Evolutionary conservation across 192 early-diverging fungal species (phyloP), one percentile per base, ranked within the genome.

Genomic region (Linderina pennispora): DNA sequence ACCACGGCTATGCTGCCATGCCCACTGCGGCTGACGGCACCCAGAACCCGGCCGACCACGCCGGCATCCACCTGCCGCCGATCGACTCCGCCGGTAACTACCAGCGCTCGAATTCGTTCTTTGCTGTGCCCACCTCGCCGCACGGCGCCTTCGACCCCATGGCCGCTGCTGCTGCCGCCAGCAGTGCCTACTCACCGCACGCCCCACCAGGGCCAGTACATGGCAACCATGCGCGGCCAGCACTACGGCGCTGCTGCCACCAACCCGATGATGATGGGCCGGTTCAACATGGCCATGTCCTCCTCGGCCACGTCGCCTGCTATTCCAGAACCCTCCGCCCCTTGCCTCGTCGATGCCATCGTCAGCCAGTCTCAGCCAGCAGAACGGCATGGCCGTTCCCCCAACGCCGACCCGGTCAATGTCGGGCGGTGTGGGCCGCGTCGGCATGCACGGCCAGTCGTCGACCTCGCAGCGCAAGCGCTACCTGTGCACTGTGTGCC

Each of bases 401-500:
- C 19, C 55, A 8, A 66, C 55, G 26, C 63, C 63, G 1, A 45
- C 55, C 9, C 55, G 62, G 20, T 35, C 61, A 0, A 14, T 60
- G 8, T 20, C 21, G 5, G 8, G 14, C 8, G 44, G 43, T 16
- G 40, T 71, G 55, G 23, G 55, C 6, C 50, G 61, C 2, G 32
- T 64, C 16, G 54, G 50, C 54, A 56, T 61, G 52, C 57, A 58
- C 38, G 36, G 22, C 34, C 57, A 51, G 42, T 55, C 57, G 7
- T 71, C 68, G 38, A 67, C 53, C n/a, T 58, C 72, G 47, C 65
- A 75, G 56, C 65, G 65, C 53, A 75, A 75, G 53, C 64, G 72
- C 28, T 75, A 75, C 26, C 41, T 67, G 24, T 75, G 72, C 50
- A 41, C 43, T 1, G 55, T 67, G n/a, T 75, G 72, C 57, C 55